Conservation (phyloP, 805 yeast species). For the Barnettozyma pratensis region DNA sequence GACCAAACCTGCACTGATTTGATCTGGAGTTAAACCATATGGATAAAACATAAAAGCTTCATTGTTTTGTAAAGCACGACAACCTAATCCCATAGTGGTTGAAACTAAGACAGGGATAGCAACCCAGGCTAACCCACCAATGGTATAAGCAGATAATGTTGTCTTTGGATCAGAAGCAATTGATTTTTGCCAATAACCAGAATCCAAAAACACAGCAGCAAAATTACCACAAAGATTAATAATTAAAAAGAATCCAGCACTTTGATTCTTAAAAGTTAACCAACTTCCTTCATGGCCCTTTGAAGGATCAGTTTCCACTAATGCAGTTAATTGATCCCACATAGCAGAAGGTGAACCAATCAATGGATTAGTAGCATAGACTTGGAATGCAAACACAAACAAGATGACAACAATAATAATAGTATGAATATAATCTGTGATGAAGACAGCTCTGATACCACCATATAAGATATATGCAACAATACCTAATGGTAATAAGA, state of each 20-base stretch:
- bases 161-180: conserved; percentile 81
- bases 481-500: conserved; percentile 78
- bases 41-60: conserved; percentile 83
- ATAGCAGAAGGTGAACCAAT: conserved; percentile 82
- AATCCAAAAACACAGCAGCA: conserved; percentile 83
- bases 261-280: conserved; percentile 76
- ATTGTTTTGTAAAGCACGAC: conserved; percentile 62
- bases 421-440: conserved; percentile 79
- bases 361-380: conserved; percentile 61
- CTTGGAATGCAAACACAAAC: conserved; percentile 73
- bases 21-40: conserved; percentile 52
- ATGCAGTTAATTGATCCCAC: conserved; percentile 64
- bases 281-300: conserved; percentile 79
- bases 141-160: conserved; percentile 79
- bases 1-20: conserved; percentile 78
- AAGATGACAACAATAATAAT: conserved; percentile 73
- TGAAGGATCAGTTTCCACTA: conserved; percentile 59
- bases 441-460: conserved; percentile 76
- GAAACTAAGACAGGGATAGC: conserved; percentile 83
- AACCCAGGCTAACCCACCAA: conserved; percentile 90
- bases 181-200: conserved; percentile 87
- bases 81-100: conserved; percentile 84
- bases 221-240: conserved; percentile 86
- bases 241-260: conserved; percentile 84
- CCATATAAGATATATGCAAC: conserved; percentile 72